phyloP scores from a whole-genome alignment of 305 asterid species.

The Fraxinus sp. region DNA sequence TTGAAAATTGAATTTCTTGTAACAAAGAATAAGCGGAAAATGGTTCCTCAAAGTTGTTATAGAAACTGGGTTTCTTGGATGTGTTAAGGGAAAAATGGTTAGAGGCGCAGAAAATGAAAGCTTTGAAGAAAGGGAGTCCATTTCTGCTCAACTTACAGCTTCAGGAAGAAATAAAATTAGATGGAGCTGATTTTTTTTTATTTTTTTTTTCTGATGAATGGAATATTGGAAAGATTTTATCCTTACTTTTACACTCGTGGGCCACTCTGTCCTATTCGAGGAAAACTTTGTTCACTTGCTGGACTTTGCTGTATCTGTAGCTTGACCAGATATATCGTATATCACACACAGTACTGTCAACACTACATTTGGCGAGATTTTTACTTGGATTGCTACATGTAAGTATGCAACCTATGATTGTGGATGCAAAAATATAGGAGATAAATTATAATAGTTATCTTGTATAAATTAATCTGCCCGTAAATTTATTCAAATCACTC shows the following conservation, averaged over 20 bases:
- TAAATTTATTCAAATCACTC: not conserved
- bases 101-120: constrained; percentile 36
- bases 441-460: too few relatives aligned
- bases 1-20: constrained; percentile 52
- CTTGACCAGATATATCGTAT: too few relatives aligned
- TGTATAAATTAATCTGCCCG: not conserved
- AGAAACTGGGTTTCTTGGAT: constrained; percentile 26
- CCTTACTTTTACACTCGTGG: not conserved
- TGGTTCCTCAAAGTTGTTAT: constrained; percentile 4
- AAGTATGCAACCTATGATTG: not conserved
- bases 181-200: not conserved
- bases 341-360: too few relatives aligned
- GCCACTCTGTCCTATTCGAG: not conserved
- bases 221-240: not conserved
- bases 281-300: too few relatives aligned
- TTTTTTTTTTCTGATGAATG: not conserved
- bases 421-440: not conserved
- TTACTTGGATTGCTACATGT: not conserved
- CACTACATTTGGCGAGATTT: too few relatives aligned
- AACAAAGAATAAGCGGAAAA: constrained; percentile 26
- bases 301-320: too few relatives aligned
- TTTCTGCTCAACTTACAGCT: constrained; percentile 16
- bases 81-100: constrained; percentile 20
- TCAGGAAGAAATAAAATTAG: not conserved
- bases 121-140: constrained; percentile 43